These are phyloP conservation scores for Naumovozyma castellii DNA, from an alignment of 805 yeast genomes.

Conservation along the genomic window DNA sequence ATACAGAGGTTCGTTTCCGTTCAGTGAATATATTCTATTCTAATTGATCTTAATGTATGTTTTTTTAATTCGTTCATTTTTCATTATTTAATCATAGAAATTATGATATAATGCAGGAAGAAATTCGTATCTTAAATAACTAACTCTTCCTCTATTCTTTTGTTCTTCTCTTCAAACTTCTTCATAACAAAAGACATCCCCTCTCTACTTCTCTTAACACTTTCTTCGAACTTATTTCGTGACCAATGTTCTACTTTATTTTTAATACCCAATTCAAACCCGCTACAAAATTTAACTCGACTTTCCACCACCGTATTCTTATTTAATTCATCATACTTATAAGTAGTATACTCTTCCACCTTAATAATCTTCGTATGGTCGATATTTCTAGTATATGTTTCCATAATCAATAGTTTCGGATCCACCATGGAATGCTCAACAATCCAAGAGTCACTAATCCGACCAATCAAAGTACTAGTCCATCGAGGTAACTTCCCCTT, in stretches of 20 bases:
- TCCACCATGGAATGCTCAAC: conserved; percentile 71
- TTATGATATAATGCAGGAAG: too few relatives aligned
- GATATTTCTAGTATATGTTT: conserved; percentile 68
- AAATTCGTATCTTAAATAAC: not conserved
- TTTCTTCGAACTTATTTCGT: conserved; percentile 55
- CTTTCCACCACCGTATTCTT: conserved; percentile 41
- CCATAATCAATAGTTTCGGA: conserved; percentile 44
- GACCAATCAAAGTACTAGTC: conserved; percentile 49
- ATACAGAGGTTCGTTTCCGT: too few relatives aligned
- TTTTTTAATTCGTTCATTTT: too few relatives aligned
- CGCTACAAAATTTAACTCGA: conserved; percentile 61
- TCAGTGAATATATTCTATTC: too few relatives aligned
- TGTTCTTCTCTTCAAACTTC: conserved; percentile 33
- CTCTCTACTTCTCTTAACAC: conserved; percentile 52
- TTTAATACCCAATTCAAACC: conserved; percentile 47
- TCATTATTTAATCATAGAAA: too few relatives aligned
- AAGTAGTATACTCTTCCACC: conserved; percentile 68
- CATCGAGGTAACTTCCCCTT: conserved; percentile 74
- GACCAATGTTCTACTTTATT: conserved; percentile 80
- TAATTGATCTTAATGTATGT: too few relatives aligned
- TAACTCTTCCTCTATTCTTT: not conserved
- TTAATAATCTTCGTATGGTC: conserved; percentile 74
- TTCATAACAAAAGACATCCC: conserved; percentile 78
- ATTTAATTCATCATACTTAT: conserved; percentile 31
- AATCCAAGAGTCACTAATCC: conserved; percentile 65